Evolutionary conservation across 768 basidiomycete species (phyloP).

Genomic region (Leccinum uliginosum): DNA sequence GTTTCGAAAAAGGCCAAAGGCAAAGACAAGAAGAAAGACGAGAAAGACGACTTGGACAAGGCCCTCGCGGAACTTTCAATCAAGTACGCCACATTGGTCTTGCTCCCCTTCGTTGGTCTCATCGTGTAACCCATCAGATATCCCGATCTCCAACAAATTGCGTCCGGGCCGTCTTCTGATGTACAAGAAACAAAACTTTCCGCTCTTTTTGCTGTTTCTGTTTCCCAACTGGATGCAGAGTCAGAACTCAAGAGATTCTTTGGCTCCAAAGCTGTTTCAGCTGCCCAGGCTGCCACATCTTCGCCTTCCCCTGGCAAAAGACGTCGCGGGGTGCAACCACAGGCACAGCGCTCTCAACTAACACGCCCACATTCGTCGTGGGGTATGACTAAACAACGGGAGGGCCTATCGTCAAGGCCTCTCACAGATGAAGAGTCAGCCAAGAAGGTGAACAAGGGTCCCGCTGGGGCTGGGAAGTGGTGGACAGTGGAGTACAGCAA

Average conservation of each 20-base stretch:
- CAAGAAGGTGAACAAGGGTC: constrained; percentile 39
- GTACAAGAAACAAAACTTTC: constrained; percentile 34
- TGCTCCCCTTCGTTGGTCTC: neutral
- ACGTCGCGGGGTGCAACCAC: constrained; percentile 34
- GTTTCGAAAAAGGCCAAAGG: constrained; percentile 56
- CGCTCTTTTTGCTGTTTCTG: constrained; percentile 72
- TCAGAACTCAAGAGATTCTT: constrained; percentile 94
- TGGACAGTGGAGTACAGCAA: constrained; percentile 88
- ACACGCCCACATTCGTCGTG: constrained; percentile 74
- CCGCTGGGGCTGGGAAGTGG: constrained; percentile 63
- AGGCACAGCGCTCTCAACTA: constrained; percentile 59
- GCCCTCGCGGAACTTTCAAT: constrained; percentile 81
- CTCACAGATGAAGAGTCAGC: constrained; percentile 52
- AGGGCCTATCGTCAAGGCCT: constrained; percentile 66
- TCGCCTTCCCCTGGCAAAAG: constrained; percentile 33
- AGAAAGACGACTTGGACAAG: constrained; percentile 75
- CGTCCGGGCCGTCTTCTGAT: constrained; percentile 22
- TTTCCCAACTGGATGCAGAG: constrained; percentile 79
- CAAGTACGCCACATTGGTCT: constrained; percentile 44
- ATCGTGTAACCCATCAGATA: constrained; percentile 35
- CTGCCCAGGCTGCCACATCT: constrained; percentile 41
- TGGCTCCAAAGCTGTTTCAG: constrained; percentile 81
- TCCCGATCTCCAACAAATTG: constrained; percentile 45
- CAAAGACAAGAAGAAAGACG: constrained; percentile 59
- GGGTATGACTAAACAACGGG: constrained; percentile 65